These are phyloP conservation scores for Botryotinia narcissicola DNA, from an alignment of 2,329 filamentous ascomycete species.

Conservation along the genomic window DNA sequence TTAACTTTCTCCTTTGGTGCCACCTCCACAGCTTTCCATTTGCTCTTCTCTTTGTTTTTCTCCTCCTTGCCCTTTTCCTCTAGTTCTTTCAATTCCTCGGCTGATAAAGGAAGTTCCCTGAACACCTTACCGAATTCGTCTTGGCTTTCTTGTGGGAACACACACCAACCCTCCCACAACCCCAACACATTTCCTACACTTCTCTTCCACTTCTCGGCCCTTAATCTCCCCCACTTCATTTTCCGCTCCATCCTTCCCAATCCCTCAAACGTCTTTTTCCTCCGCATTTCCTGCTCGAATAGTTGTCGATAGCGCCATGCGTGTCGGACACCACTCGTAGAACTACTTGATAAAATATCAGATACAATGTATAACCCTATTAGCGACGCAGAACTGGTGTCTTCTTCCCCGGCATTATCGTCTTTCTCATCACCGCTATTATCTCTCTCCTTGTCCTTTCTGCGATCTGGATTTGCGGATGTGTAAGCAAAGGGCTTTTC, in stretches of 20 bases:
- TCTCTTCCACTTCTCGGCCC: constrained; percentile 64
- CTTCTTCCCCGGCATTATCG: constrained; percentile 49
- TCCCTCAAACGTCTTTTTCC: constrained; percentile 59
- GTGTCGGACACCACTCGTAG: constrained; percentile 61
- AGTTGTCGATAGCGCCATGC: constrained; percentile 68
- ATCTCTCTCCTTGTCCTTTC: constrained; percentile 38
- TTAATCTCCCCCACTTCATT: constrained; percentile 63
- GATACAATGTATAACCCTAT: constrained; percentile 78
- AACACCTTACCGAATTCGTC: constrained; percentile 69
- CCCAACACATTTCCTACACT: constrained; percentile 55
- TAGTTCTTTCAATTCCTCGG: constrained; percentile 39
- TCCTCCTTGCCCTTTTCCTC: constrained; percentile 37
- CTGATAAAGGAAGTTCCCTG: constrained; percentile 62
- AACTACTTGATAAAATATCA: constrained; percentile 64
- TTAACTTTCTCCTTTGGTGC: constrained; percentile 49
- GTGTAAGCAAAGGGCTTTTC: constrained; percentile 72
- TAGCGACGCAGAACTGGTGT: constrained; percentile 70
- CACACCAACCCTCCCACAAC: constrained; percentile 66
- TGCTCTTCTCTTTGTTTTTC: constrained; percentile 35
- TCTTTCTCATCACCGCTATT: constrained; percentile 42
- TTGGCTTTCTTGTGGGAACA: constrained; percentile 72
- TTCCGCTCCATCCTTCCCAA: constrained; percentile 62
- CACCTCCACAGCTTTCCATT: constrained; percentile 42
- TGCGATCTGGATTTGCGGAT: constrained; percentile 61
- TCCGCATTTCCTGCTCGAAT: constrained; percentile 60